Percentiles rank a stretch among this genome's conserved stretches.
Conservation (phyloP, 2,329 filamentous ascomycete species). For the Alternaria ethzedia region DNA sequence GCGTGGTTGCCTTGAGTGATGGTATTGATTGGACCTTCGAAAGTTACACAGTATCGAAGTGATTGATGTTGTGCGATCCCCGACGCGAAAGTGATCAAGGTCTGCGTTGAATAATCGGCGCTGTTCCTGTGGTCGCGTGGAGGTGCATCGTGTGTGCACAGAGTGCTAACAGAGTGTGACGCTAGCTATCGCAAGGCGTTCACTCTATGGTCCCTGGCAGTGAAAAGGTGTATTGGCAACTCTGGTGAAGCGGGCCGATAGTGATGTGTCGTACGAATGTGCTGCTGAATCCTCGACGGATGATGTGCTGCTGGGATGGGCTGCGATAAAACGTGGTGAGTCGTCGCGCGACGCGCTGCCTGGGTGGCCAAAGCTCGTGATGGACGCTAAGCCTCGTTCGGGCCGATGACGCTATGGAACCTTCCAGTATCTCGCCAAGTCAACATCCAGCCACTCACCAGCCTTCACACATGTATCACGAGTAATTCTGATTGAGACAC, state of each 20-base stretch:
- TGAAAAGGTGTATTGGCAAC: constrained; percentile 7
- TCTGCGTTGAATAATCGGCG: constrained; percentile 17
- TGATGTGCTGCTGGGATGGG: constrained; percentile 23
- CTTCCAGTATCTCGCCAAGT: constrained; percentile 21
- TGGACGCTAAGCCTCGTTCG: constrained; percentile 13
- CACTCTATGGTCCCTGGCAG: not conserved
- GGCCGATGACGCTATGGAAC: constrained; percentile 25
- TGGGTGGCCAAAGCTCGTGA: constrained; percentile 10
- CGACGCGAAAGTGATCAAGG: constrained; percentile 10
- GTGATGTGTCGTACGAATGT: constrained; percentile 5
- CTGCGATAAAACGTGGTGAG: constrained; percentile 17
- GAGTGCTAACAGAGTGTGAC: constrained; percentile 26
- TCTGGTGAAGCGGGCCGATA: constrained; percentile 17
- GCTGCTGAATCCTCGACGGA: constrained; percentile 7
- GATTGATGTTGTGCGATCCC: not conserved
- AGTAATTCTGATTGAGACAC: not conserved
- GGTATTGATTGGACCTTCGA: not conserved
- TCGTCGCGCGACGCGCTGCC: constrained; percentile 17
- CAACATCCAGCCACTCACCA: constrained; percentile 5
- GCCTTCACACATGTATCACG: not conserved
- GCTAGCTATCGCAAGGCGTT: constrained; percentile 21
- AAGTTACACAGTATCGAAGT: constrained; percentile 2
- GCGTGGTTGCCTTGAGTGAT: constrained; percentile 30
- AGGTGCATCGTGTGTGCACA: constrained; percentile 35
- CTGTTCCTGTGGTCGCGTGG: constrained; percentile 21